Percentiles rank a stretch among this genome's conserved stretches.
phyloP scores from a whole-genome alignment of 805 yeast species.

The Cyberlindnera nakhonratchasimensis region DNA sequence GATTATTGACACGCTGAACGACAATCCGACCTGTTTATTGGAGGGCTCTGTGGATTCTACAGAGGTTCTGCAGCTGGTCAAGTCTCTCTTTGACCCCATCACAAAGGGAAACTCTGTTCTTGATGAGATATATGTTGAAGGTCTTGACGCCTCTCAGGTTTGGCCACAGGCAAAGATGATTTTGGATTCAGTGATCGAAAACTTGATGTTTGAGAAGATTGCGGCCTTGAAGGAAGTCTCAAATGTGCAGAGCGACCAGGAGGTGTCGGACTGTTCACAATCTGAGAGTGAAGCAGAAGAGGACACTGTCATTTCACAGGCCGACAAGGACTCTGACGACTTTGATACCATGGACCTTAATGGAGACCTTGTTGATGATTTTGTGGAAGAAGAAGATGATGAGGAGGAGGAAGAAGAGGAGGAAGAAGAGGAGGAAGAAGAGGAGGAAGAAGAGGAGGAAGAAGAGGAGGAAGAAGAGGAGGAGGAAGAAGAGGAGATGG shows the following conservation, averaged over 20 bases:
- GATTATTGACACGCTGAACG: slow-evolving; percentile 5
- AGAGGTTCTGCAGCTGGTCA: slow-evolving; percentile 19
- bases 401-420: slow-evolving; percentile 19
- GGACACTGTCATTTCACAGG: not conserved
- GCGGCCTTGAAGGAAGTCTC: slow-evolving; percentile 41
- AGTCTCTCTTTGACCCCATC: slow-evolving; percentile 27
- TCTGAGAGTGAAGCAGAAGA: not conserved
- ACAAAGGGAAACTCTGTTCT: slow-evolving; percentile 46
- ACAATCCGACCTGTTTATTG: slow-evolving; percentile 12
- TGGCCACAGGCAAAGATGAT: slow-evolving; percentile 92
- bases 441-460: slow-evolving; percentile 1
- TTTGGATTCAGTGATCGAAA: slow-evolving; percentile 71
- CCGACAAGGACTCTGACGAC: slow-evolving; percentile 6
- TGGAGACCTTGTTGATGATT: slow-evolving; percentile 22
- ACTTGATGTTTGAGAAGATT: slow-evolving; percentile 53
- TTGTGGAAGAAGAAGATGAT: not conserved
- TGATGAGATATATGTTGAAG: slow-evolving; percentile 80
- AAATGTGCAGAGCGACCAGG: slow-evolving; percentile 8
- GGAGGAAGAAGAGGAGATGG: slow-evolving; percentile 2
- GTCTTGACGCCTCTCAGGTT: slow-evolving; percentile 84
- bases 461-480: slow-evolving; percentile 1
- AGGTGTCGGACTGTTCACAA: not conserved
- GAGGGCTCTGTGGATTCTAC: slow-evolving; percentile 9
- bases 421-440: slow-evolving; percentile 19
- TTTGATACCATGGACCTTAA: slow-evolving; percentile 1